phyloP scores from a whole-genome alignment of 2,329 filamentous ascomycete genomes.

The Stachybotrys chartarum region DNA sequence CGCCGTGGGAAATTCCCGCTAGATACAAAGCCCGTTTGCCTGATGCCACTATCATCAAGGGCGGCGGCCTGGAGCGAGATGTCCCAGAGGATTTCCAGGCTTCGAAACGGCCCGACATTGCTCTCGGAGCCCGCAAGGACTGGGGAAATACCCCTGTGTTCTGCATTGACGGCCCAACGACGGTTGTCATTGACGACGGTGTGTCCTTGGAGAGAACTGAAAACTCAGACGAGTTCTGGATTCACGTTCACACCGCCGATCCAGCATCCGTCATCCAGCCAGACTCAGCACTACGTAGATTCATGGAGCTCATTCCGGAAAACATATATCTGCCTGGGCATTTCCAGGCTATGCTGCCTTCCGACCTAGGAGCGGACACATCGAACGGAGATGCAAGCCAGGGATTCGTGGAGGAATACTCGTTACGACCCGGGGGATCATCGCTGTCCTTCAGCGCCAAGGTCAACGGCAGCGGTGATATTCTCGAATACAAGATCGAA shows the following conservation, averaged over 20 bases:
- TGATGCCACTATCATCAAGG: conserved; percentile 33
- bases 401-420: conserved; percentile 43
- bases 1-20: conserved; percentile 62
- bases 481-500: conserved; percentile 48
- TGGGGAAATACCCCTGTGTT: conserved; percentile 56
- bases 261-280: conserved; percentile 63
- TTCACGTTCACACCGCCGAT: conserved; percentile 74
- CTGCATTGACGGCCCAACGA: conserved; percentile 62
- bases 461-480: conserved; percentile 42
- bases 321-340: conserved; percentile 56
- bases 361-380: conserved; percentile 19
- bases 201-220: conserved; percentile 60
- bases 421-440: conserved; percentile 42
- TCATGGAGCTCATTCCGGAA: conserved; percentile 53
- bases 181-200: conserved; percentile 72
- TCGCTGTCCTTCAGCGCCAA: conserved; percentile 57
- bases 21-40: conserved; percentile 55
- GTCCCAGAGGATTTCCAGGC: conserved; percentile 21
- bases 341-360: conserved; percentile 50
- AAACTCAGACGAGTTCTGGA: conserved; percentile 54
- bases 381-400: conserved; percentile 22
- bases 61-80: conserved; percentile 32
- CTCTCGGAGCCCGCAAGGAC: conserved; percentile 45
- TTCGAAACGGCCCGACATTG: conserved; percentile 33
- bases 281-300: conserved; percentile 49